Evolutionary conservation across 2,329 filamentous ascomycete species (phyloP), one percentile per base, ranked within the genome.

Genomic region (Exutisphaerella laricina): DNA sequence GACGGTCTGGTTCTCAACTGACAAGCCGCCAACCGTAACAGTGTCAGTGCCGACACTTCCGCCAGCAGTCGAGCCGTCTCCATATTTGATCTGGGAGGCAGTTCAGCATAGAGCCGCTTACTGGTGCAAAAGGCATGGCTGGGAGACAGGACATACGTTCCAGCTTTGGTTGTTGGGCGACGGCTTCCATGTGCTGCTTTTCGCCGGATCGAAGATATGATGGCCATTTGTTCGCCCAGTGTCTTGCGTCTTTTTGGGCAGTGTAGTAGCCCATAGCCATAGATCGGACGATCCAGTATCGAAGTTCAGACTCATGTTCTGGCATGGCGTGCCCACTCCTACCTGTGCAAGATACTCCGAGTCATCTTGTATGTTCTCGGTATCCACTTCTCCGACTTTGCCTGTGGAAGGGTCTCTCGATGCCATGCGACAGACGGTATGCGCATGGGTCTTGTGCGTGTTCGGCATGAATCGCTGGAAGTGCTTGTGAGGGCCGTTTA

Each of bases 221-320:
- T 82, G 78, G 14, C 66, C 63, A 7, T 56, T 53, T 8, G 58
- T 50, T 25, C 59, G 53, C 18, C 63, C 53, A 14, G 63, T 61
- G 4, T 49, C 36, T 21, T 53, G 48, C 45, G 57, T 54, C 29
- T 43, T 41, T 16, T 48, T 43, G 13, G 50, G 45, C 10, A 63
- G 43, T 30, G 55, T 46, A 21, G 53, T 58, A 4, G 57, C 58
- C 50, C 51, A 60, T 22, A 64, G 50, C 82, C 80, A 86, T 16
- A 84, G 69, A 66, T 86, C 83, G 14, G 80, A 73, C 8, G 79
- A 84, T 14, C 82, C 82, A 28, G 82, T 85, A 59, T 87, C 83
- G 48, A 86, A 85, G 56, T 85, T 75, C 10, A 85, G 62, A 50
- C 71, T 73, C 40, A 68, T 43, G 8, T 41, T 78, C 66, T 86